phyloP scores from a whole-genome alignment of 2,329 filamentous ascomycete species.

The Arthrobotrys entomopaga region DNA sequence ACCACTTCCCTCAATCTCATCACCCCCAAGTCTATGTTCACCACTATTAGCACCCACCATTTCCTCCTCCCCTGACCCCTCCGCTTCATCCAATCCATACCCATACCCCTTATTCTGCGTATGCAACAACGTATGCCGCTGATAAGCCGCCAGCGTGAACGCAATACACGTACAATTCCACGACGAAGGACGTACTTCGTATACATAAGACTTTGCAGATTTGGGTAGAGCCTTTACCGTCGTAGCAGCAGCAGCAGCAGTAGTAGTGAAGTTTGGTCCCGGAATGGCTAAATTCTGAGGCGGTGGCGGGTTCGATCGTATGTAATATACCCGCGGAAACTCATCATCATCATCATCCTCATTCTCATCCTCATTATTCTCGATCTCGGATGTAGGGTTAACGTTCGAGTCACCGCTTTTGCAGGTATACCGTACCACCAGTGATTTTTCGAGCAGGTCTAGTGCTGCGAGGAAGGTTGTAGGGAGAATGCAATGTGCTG shows the following conservation, averaged over 20 bases:
- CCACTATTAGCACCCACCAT: too few relatives aligned
- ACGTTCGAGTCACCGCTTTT: constrained; percentile 1
- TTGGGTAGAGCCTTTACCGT: constrained; percentile 56
- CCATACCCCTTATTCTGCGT: constrained; percentile 44
- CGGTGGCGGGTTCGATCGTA: constrained; percentile 69
- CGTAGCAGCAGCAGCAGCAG: constrained; percentile 56
- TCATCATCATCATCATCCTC: not conserved
- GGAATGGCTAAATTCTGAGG: constrained; percentile 60
- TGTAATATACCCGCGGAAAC: constrained; percentile 67
- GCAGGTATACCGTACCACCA: constrained; percentile 69
- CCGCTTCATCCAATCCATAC: constrained; percentile 54
- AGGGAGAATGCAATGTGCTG: constrained; percentile 69
- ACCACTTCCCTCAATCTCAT: constrained; percentile 48
- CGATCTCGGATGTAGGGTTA: constrained; percentile 37
- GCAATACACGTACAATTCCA: constrained; percentile 93
- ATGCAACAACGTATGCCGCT: constrained; percentile 56
- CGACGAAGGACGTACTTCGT: constrained; percentile 76
- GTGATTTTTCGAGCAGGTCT: constrained; percentile 82
- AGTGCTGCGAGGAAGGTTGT: constrained; percentile 84
- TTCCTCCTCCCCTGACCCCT: constrained; percentile 24
- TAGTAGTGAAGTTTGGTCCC: constrained; percentile 57
- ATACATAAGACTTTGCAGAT: constrained; percentile 61
- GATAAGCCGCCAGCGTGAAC: constrained; percentile 79
- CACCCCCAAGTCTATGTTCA: constrained; percentile 11
- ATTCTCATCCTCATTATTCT: not conserved